phyloP scores from a whole-genome alignment of 179 eudicot species.

The Beta corolliflora region DNA sequence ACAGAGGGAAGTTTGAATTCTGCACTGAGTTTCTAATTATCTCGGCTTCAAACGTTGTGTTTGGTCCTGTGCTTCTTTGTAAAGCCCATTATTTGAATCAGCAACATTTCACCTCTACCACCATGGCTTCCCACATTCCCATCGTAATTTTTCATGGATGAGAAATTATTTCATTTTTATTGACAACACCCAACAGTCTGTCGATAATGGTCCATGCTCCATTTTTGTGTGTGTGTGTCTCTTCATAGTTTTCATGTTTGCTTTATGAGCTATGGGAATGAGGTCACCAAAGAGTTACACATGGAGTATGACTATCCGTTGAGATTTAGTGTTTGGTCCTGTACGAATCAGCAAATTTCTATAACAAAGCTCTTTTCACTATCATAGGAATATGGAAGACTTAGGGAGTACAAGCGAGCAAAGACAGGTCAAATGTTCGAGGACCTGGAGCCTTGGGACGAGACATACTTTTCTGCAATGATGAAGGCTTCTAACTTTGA shows the following conservation, averaged over 20 bases:
- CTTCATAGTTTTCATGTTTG: not conserved
- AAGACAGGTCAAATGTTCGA: conserved; percentile 46
- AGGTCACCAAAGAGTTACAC: not conserved
- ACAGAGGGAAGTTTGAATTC: not conserved
- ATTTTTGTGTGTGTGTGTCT: not conserved
- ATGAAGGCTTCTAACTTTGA: conserved; percentile 69
- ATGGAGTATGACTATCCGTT: not conserved
- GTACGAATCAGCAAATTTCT: not conserved
- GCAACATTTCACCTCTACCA: not conserved
- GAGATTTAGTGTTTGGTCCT: conserved; percentile 2
- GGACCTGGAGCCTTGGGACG: conserved; percentile 96
- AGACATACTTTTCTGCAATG: conserved; percentile 73
- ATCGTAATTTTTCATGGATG: not conserved
- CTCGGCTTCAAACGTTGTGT: not conserved
- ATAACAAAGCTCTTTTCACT: not conserved
- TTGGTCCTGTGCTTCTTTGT: not conserved
- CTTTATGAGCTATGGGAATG: not conserved
- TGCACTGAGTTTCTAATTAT: not conserved
- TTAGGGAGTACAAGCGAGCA: conserved; percentile 61
- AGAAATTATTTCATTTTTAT: not conserved
- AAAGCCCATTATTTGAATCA: not conserved
- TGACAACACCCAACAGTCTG: not conserved
- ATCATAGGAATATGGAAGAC: conserved; percentile 64
- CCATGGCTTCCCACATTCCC: not conserved
- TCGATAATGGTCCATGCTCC: not conserved